phyloP scores from a whole-genome alignment of 345 rosid genomes.

The Moricandia arvensis region DNA sequence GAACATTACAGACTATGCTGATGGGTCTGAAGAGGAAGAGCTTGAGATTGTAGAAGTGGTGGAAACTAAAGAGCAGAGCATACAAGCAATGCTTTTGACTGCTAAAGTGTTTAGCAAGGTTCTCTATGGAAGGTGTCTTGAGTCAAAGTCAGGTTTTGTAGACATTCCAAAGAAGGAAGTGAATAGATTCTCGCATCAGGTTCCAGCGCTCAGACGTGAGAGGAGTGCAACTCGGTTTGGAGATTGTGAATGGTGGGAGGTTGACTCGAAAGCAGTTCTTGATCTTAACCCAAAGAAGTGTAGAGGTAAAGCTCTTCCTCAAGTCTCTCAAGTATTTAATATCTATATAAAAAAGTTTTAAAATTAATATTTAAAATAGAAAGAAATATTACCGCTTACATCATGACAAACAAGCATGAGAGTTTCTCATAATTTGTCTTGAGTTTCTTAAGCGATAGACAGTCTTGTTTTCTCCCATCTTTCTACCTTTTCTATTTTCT shows the following conservation, averaged over 20 bases:
- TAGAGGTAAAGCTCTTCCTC: constrained; percentile 1
- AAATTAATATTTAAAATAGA: too few species aligned
- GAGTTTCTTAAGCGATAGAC: neutral
- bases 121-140: constrained; percentile 41
- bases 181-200: constrained; percentile 57
- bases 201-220: constrained; percentile 42
- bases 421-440: too few species aligned
- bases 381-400: too few species aligned
- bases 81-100: constrained; percentile 36
- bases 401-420: neutral
- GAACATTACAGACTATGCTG: constrained; percentile 18
- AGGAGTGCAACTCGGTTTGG: constrained; percentile 22
- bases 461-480: neutral
- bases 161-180: constrained; percentile 38
- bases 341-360: neutral
- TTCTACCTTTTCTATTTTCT: neutral
- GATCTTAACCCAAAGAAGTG: constrained; percentile 17
- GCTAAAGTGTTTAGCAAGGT: constrained; percentile 18
- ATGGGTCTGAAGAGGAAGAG: constrained; percentile 39
- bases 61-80: constrained; percentile 31
- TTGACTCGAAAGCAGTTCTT: constrained; percentile 45
- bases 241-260: constrained; percentile 41
- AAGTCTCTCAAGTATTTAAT: neutral
- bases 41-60: constrained; percentile 50
- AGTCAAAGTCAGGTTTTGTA: constrained; percentile 27